These are phyloP conservation scores for Anacardium occidentale DNA, from an alignment of 345 rosid species.

Conservation along the genomic window DNA sequence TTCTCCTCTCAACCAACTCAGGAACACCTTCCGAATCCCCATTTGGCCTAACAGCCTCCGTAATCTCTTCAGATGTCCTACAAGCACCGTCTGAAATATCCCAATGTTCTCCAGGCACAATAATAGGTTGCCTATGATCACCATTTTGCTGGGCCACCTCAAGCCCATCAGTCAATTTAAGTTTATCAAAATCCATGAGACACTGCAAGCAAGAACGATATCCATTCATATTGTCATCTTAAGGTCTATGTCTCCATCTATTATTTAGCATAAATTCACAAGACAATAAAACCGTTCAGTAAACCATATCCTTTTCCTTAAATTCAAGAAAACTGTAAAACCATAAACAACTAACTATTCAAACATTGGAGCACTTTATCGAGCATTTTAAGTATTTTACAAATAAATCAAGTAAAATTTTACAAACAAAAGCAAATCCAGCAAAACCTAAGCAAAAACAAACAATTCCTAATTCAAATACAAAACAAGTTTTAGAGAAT, in stretches of 20 bases:
- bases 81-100: conserved; percentile 27
- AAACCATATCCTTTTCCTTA: neutral
- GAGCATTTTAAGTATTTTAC: neutral
- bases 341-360: neutral
- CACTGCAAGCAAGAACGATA: conserved; percentile 26
- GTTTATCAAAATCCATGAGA: conserved; percentile 55
- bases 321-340: neutral
- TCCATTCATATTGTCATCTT: neutral
- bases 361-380: neutral
- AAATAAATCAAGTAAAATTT: neutral
- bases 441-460: neutral
- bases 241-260: neutral
- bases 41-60: conserved; percentile 27
- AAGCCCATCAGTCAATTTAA: conserved; percentile 37
- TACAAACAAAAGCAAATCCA: conserved; percentile 16
- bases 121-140: conserved; percentile 32
- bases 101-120: conserved; percentile 33
- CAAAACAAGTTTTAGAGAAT: neutral
- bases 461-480: conserved; percentile 10
- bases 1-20: conserved; percentile 36
- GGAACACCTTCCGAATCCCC: conserved; percentile 32
- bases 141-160: conserved; percentile 58
- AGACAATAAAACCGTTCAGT: neutral
- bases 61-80: conserved; percentile 22
- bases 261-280: neutral